Conservation (phyloP, 2,329 filamentous ascomycete genomes). For the Monosporascus sp. region DNA sequence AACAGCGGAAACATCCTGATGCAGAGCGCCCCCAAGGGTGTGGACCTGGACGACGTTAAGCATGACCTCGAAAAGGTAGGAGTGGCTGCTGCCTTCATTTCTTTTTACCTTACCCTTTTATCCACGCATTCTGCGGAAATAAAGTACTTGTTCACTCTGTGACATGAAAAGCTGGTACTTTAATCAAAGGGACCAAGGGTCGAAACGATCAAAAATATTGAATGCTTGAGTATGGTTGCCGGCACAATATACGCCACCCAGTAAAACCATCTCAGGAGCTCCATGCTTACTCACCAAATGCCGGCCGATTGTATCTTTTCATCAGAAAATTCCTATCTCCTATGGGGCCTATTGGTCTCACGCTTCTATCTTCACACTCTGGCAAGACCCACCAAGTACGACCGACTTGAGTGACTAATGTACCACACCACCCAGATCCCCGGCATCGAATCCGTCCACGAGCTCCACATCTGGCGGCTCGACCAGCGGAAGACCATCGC, state of each 20-base stretch:
- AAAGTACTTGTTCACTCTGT: too few relatives aligned
- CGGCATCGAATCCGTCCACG: conserved; percentile 62
- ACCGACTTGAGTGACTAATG: conserved; percentile 9
- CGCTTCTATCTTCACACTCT: not conserved
- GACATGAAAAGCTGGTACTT: too few relatives aligned
- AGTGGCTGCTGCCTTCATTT: too few relatives aligned
- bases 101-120: too few relatives aligned
- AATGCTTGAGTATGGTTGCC: too few relatives aligned
- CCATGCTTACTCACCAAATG: too few relatives aligned
- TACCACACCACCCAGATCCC: conserved; percentile 42
- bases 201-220: too few relatives aligned
- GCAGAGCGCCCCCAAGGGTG: conserved; percentile 56
- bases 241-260: too few relatives aligned
- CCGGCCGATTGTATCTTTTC: too few relatives aligned
- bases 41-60: conserved; percentile 57
- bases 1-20: conserved; percentile 61
- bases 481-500: conserved; percentile 66
- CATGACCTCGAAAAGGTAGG: conserved; percentile 61
- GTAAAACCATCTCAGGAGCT: too few relatives aligned
- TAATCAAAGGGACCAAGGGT: too few relatives aligned
- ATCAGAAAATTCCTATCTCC: not conserved
- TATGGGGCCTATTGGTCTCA: not conserved
- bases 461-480: conserved; percentile 69
- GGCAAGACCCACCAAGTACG: not conserved
- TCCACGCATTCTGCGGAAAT: too few relatives aligned